Base-by-base conservation (phyloP, 2,329 filamentous ascomycete genomes). In the Sporothrix brunneoviolacea region DNA sequence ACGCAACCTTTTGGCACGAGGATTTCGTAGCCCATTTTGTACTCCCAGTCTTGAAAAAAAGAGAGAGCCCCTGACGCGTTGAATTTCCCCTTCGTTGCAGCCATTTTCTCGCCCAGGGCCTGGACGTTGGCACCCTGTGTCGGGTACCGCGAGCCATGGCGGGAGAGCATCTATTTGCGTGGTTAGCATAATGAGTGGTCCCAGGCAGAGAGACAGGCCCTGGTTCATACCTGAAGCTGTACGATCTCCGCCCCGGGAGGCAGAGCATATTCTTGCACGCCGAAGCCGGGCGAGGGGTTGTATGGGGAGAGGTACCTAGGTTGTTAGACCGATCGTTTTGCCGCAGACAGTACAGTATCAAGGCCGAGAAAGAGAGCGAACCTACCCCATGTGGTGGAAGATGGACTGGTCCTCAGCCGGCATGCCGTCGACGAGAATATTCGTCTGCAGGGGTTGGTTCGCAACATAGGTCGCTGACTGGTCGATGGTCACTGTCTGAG, bases 141-240 rank as follows among this genome's bases (percentile, higher is more conserved):
- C 0, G 86, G 86, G 64, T 90, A 91, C 13, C 86, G 75, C 35
- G 83, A 75, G 8, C 86, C 86, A 61, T 90, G 86, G 1, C 86
- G 79, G 12, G 83, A 84, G 4, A 89, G 70, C 80, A 89, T 83
- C 68, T 85, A n/a, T n/a, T n/a, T n/a, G n/a, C n/a, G n/a, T n/a
- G n/a, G n/a, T n/a, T n/a, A n/a, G n/a, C n/a, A n/a, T n/a, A n/a
- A n/a, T n/a, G n/a, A n/a, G n/a, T n/a, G n/a, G n/a, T n/a, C n/a
- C n/a, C n/a, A n/a, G n/a, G n/a, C n/a, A n/a, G n/a, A n/a, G n/a
- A n/a, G n/a, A n/a, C n/a, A n/a, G n/a, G n/a, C n/a, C n/a, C n/a
- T n/a, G 21, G 27, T 13, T 50, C 64, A 42, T 48, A 69, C 67
- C 54, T 78, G 76, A 18, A 90, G 70, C 68, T 87, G 83, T 24